Percentiles rank a stretch among this genome's conserved stretches.
phyloP scores from a whole-genome alignment of 108 stramenopile species.

The Nitzschia putrida region DNA sequence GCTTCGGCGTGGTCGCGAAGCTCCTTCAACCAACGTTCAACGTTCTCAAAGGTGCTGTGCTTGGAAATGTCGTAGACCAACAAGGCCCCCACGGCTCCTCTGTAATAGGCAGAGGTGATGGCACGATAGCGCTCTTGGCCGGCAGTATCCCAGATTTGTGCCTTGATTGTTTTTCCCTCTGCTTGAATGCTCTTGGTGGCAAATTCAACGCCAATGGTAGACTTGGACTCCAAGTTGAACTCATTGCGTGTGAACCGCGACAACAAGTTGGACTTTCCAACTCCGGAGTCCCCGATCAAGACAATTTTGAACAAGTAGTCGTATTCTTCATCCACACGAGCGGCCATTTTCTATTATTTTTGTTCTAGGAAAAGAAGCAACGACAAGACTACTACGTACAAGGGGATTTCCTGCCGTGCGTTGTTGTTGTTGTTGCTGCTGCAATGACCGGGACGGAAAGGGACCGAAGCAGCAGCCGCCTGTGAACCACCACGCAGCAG shows the following conservation, averaged over 20 bases:
- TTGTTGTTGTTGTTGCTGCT: no score
- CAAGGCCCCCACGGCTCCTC: constrained; percentile 63
- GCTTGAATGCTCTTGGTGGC: constrained; percentile 88
- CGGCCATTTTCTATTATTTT: constrained; percentile 55
- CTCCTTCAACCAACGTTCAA: constrained; percentile 99
- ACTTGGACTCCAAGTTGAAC: constrained; percentile 98
- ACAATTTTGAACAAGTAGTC: constrained; percentile 96
- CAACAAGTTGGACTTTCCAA: constrained; percentile 97
- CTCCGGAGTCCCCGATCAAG: constrained; percentile 86
- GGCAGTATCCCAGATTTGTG: constrained; percentile 99
- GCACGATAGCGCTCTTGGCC: constrained; percentile 98
- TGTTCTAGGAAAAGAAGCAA: no score
- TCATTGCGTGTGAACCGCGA: constrained; percentile 98
- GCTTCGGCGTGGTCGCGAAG: constrained; percentile 98
- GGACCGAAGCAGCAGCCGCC: no score
- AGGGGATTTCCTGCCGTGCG: no score
- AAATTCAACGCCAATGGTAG: constrained; percentile 99
- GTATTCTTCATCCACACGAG: constrained; percentile 94
- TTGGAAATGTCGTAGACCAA: constrained; percentile 98
- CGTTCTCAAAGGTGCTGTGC: constrained; percentile 97
- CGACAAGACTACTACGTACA: no score
- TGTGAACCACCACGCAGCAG: no score
- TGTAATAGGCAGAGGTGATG: constrained; percentile 95
- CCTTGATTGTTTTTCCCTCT: constrained; percentile 95
- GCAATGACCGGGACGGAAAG: no score